phyloP scores from a whole-genome alignment of 2,329 filamentous ascomycete genomes.

The Aspergillus udagawae region DNA sequence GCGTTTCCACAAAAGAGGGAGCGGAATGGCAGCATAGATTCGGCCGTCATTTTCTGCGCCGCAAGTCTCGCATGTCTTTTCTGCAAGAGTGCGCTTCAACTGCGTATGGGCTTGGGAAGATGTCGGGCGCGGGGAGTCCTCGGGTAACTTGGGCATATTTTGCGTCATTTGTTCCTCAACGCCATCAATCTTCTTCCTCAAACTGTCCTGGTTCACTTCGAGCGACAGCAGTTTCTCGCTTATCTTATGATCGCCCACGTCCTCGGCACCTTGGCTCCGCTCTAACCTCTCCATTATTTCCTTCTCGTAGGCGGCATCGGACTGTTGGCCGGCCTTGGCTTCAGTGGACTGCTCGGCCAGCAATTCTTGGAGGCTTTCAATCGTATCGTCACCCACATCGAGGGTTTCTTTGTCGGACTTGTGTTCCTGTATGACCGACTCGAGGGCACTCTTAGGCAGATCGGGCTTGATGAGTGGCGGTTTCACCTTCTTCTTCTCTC shows the following conservation, averaged over 20 bases:
- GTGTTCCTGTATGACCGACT: constrained; percentile 39
- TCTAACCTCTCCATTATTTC: constrained; percentile 24
- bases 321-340: constrained; percentile 26
- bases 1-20: constrained; percentile 35
- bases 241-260: constrained; percentile 33
- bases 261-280: constrained; percentile 14
- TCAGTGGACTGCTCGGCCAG: constrained; percentile 29
- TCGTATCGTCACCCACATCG: constrained; percentile 41
- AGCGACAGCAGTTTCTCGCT: constrained; percentile 39
- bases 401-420: constrained; percentile 36
- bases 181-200: constrained; percentile 37
- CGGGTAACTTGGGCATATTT: constrained; percentile 16
- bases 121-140: constrained; percentile 13
- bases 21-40: constrained; percentile 29
- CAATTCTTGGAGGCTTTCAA: constrained; percentile 43
- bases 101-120: constrained; percentile 9
- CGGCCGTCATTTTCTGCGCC: constrained; percentile 22
- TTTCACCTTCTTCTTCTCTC: constrained; percentile 16
- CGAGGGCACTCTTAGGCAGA: constrained; percentile 40
- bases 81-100: constrained; percentile 5
- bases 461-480: constrained; percentile 32
- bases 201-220: constrained; percentile 37
- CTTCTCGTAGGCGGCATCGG: constrained; percentile 30
- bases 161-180: constrained; percentile 36
- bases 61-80: constrained; percentile 21